These are phyloP conservation scores for Luvunga scandens DNA, from an alignment of 345 rosid species.

Conservation along the genomic window DNA sequence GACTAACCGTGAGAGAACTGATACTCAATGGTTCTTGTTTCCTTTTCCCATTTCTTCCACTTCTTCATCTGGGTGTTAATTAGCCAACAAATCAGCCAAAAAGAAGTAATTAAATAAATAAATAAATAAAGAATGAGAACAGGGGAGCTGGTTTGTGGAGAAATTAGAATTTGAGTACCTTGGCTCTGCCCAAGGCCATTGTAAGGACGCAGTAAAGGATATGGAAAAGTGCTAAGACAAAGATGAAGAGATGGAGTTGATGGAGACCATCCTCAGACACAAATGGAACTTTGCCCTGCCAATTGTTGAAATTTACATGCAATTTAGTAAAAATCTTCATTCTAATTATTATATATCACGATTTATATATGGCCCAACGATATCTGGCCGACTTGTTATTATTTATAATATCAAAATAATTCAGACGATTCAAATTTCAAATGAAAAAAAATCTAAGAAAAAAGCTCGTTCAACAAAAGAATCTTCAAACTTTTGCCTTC, in stretches of 20 bases:
- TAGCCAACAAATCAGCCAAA: not conserved
- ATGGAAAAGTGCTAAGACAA: conserved; percentile 76
- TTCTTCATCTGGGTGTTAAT: conserved; percentile 59
- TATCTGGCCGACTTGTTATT: no score
- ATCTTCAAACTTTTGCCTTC: no score
- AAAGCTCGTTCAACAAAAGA: no score
- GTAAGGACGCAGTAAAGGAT: conserved; percentile 73
- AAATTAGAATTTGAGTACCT: conserved; percentile 38
- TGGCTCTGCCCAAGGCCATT: conserved; percentile 65
- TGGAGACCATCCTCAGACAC: conserved; percentile 82
- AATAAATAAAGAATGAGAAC: not conserved
- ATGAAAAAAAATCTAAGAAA: no score
- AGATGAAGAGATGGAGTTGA: conserved; percentile 91
- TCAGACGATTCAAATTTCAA: no score
- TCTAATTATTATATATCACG: not conserved
- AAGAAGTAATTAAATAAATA: not conserved
- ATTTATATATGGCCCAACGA: not conserved
- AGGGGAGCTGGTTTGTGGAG: not conserved
- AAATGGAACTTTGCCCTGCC: conserved; percentile 79
- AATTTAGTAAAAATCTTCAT: not conserved
- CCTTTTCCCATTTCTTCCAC: conserved; percentile 91
- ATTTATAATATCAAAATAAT: no score
- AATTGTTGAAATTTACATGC: not conserved
- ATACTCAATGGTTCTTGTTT: conserved; percentile 79
- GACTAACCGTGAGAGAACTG: conserved; percentile 64